A percentile compares a stretch with the other conserved stretches of the same genome.
phyloP scores from a whole-genome alignment of 2,329 filamentous ascomycete species.

The Dendryphion nanum region DNA sequence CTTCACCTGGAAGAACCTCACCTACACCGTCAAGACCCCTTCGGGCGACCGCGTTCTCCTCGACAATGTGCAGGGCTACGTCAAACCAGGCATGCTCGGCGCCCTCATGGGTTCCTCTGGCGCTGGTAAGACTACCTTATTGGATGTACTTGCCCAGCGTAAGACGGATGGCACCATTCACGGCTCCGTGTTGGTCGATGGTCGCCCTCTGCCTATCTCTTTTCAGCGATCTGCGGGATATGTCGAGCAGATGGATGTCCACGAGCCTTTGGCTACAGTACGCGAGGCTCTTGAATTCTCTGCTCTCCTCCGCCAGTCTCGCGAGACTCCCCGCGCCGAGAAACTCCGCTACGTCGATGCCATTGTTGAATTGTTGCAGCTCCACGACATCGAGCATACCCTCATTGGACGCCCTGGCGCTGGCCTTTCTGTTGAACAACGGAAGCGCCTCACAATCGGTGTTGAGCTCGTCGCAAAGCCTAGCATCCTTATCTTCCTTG shows the following conservation, averaged over 20 bases:
- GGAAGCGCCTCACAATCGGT: conserved; percentile 61
- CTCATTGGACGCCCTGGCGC: conserved; percentile 23
- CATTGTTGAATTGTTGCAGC: conserved; percentile 24
- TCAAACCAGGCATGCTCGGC: conserved; percentile 54
- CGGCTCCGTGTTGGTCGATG: conserved; percentile 29
- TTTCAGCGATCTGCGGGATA: conserved; percentile 36
- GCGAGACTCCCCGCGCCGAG: conserved; percentile 16
- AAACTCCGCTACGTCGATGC: conserved; percentile 28
- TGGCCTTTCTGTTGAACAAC: conserved; percentile 51
- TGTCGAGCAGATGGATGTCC: conserved; percentile 33
- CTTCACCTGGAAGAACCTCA: conserved; percentile 63
- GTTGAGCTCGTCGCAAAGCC: conserved; percentile 62
- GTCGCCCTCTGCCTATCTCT: conserved; percentile 19
- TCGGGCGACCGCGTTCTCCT: conserved; percentile 44
- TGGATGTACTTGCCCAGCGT: conserved; percentile 31
- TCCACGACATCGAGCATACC: conserved; percentile 25
- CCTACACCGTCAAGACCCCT: conserved; percentile 55
- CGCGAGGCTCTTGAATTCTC: conserved; percentile 31
- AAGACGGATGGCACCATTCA: conserved; percentile 27
- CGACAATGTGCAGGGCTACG: conserved; percentile 53
- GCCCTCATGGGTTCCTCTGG: conserved; percentile 36
- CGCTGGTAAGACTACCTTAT: conserved; percentile 35
- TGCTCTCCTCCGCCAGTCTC: conserved; percentile 27
- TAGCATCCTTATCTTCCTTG: conserved; percentile 68
- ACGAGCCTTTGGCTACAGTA: conserved; percentile 26